Evolutionary conservation across 1,139 yeast genomes (phyloP).

Genomic region (Blastobotrys ciferrii): DNA sequence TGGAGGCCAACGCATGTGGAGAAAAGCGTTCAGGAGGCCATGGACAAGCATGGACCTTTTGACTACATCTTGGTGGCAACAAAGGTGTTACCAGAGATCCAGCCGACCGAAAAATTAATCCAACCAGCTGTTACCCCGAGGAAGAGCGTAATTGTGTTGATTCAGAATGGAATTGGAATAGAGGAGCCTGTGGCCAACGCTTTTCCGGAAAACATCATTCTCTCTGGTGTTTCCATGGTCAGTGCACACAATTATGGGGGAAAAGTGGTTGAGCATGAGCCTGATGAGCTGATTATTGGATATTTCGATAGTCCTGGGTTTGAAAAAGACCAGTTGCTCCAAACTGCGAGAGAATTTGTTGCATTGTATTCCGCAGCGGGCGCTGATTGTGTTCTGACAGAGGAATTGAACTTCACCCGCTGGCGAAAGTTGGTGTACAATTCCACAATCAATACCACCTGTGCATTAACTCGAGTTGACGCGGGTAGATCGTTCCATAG

Average conservation of each 20-base stretch:
- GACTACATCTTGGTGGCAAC: constrained; percentile 70
- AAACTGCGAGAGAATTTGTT: constrained; percentile 45
- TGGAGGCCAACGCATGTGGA: constrained; percentile 51
- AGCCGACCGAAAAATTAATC: constrained; percentile 57
- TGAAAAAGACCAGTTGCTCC: constrained; percentile 33
- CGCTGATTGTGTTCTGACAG: constrained; percentile 41
- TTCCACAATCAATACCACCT: constrained; percentile 61
- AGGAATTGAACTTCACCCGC: constrained; percentile 46
- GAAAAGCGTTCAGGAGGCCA: constrained; percentile 41
- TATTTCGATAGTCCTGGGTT: constrained; percentile 42
- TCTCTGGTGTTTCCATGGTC: constrained; percentile 70
- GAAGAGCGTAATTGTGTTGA: constrained; percentile 54
- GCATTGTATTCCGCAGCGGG: constrained; percentile 49
- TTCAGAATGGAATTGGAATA: constrained; percentile 76
- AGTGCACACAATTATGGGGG: constrained; percentile 61
- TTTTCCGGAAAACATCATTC: constrained; percentile 57
- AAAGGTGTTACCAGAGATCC: constrained; percentile 70
- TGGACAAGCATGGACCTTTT: constrained; percentile 41
- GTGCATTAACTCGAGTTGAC: constrained; percentile 57
- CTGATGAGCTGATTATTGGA: constrained; percentile 57
- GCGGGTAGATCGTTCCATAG: constrained; percentile 58
- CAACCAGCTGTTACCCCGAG: constrained; percentile 51
- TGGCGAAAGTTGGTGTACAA: constrained; percentile 77
- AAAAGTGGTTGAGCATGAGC: constrained; percentile 47
- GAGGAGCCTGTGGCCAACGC: constrained; percentile 57